phyloP scores from a whole-genome alignment of 345 rosid genomes.

The Hirschfeldia incana region DNA sequence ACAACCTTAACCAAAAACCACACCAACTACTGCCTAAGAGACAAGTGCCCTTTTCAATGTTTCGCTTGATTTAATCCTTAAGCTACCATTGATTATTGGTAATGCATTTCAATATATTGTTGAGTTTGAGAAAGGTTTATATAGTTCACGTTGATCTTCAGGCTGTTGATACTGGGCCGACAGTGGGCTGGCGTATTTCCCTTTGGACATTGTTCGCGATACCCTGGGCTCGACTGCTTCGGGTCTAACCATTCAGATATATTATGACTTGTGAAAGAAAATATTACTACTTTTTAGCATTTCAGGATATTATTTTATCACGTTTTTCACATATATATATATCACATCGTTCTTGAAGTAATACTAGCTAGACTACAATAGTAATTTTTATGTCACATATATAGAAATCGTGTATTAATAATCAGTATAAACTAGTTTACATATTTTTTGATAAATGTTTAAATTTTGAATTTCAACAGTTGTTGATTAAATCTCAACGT shows the following conservation, averaged over 20 bases:
- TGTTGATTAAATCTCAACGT: not conserved
- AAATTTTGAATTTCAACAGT: not conserved
- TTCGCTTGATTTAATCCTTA: slow-evolving; percentile 16
- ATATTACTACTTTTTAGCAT: not conserved
- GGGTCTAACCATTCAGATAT: not conserved
- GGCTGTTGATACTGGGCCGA: not conserved
- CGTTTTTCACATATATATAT: no score
- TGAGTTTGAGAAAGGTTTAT: not conserved
- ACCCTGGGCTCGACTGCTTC: slow-evolving; percentile 1
- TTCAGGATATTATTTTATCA: not conserved
- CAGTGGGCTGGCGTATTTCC: not conserved
- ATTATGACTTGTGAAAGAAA: not conserved
- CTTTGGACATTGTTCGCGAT: not conserved
- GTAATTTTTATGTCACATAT: no score
- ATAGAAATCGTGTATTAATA: not conserved
- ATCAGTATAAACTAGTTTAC: not conserved
- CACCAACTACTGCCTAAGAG: slow-evolving; percentile 30
- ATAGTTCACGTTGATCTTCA: not conserved
- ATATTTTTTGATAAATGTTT: not conserved
- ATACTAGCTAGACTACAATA: no score
- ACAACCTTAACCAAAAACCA: slow-evolving; percentile 36
- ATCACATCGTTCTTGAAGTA: no score
- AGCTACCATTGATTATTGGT: slow-evolving; percentile 4
- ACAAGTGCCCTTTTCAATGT: slow-evolving; percentile 25
- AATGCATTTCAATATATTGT: not conserved